Percentiles rank a stretch among this genome's conserved stretches.
Evolutionary conservation across 345 rosid species (phyloP).

Genomic region (Gossypium stocksii): DNA sequence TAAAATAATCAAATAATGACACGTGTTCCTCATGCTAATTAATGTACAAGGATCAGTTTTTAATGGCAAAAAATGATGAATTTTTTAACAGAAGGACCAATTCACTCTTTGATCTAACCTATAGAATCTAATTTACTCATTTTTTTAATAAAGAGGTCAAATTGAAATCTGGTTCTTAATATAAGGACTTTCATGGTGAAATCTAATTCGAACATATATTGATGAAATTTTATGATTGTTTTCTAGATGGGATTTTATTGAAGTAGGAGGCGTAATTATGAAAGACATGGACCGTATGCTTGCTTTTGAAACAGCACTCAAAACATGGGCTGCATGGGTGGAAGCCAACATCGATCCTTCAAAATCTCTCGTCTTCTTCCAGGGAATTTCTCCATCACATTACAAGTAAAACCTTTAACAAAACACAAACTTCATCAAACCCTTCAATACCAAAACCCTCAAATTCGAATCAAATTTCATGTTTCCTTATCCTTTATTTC

Average conservation of each 20-base stretch:
- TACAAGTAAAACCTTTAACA: slow-evolving; percentile 45
- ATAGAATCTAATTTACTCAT: no score
- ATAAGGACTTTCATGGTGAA: no score
- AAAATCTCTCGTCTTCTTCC: slow-evolving; percentile 59
- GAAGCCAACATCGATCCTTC: slow-evolving; percentile 50
- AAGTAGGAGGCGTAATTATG: slow-evolving; percentile 34
- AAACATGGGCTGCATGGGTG: slow-evolving; percentile 79
- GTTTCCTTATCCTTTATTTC: background rate
- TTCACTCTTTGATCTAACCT: no score
- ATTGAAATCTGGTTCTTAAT: fast-evolving
- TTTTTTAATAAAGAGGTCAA: no score
- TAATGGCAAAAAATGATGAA: no score
- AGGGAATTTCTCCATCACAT: slow-evolving; percentile 87
- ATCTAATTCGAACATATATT: no score
- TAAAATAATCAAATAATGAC: no score
- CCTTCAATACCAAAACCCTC: background rate
- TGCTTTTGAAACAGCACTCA: slow-evolving; percentile 65
- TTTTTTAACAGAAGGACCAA: no score
- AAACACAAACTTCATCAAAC: background rate
- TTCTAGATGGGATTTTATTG: slow-evolving; percentile 68
- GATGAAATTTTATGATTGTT: background rate
- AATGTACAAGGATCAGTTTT: no score
- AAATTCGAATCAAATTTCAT: background rate
- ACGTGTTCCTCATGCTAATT: no score
- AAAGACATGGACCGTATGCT: slow-evolving; percentile 76